These are phyloP conservation scores for Malania oleifera DNA, from an alignment of 164 flowering plant genomes.

Conservation along the genomic window DNA sequence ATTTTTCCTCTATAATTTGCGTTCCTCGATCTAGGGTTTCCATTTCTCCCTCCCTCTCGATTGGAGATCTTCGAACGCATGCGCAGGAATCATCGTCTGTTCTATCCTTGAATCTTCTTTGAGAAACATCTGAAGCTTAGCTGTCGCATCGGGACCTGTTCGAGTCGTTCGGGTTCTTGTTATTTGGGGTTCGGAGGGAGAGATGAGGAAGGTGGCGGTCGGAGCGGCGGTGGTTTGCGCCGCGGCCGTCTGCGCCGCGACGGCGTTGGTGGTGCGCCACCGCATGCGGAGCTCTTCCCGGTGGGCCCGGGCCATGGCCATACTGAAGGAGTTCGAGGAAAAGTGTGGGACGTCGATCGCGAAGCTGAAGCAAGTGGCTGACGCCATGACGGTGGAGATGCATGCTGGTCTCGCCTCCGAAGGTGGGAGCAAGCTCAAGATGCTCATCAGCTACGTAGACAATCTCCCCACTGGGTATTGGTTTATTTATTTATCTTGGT, in stretches of 20 bases:
- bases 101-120: neutral
- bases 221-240: constrained; percentile 73
- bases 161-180: neutral
- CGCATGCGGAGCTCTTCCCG: constrained; percentile 51
- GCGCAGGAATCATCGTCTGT: no score
- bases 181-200: neutral
- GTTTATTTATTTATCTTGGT: neutral
- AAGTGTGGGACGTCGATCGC: constrained; percentile 58
- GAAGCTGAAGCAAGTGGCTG: constrained; percentile 79
- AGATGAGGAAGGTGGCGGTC: constrained; percentile 71
- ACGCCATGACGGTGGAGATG: constrained; percentile 95
- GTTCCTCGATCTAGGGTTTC: no score
- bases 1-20: no score
- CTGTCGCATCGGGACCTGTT: no score
- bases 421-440: constrained; percentile 94
- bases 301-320: constrained; percentile 61
- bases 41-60: constrained; percentile 1
- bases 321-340: constrained; percentile 70
- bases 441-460: constrained; percentile 89
- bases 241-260: constrained; percentile 73
- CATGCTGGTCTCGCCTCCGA: constrained; percentile 94
- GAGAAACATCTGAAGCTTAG: neutral
- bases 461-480: constrained; percentile 87
- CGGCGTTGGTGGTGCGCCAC: constrained; percentile 63
- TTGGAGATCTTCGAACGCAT: no score